These are phyloP conservation scores for Trichopus zeylanicus DNA, from an alignment of 116 monocot genomes.

Conservation along the genomic window DNA sequence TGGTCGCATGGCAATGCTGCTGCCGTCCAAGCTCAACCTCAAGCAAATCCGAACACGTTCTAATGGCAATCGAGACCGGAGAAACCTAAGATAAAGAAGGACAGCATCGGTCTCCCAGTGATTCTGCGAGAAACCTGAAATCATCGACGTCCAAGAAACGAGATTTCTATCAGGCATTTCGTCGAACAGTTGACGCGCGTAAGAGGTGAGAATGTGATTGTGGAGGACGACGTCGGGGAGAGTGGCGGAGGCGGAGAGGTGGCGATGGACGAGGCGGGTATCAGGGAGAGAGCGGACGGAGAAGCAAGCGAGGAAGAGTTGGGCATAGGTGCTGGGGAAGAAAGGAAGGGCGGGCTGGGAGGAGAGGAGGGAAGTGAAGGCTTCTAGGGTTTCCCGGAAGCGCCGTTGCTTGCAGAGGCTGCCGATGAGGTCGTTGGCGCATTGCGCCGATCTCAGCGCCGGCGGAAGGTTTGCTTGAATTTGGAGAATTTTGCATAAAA, in stretches of 20 bases:
- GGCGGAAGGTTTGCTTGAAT: no score
- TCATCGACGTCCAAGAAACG: slow-evolving; percentile 48
- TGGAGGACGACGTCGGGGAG: slow-evolving; percentile 24
- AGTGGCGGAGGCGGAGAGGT: slow-evolving; percentile 17
- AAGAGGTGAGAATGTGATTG: slow-evolving; percentile 50
- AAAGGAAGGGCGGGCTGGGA: slow-evolving; percentile 8
- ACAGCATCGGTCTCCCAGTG: slow-evolving; percentile 19
- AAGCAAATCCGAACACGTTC: slow-evolving; percentile 29
- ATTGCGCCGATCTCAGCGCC: slow-evolving; percentile 10
- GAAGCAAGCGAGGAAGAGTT: slow-evolving; percentile 43
- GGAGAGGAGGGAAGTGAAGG: slow-evolving; percentile 28
- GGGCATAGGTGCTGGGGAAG: slow-evolving; percentile 42
- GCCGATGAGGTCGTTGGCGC: slow-evolving; percentile 27
- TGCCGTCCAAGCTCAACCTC: slow-evolving; percentile 32
- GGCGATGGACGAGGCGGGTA: slow-evolving; percentile 34
- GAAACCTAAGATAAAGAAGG: slow-evolving; percentile 30
- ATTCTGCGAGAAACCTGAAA: slow-evolving; percentile 36
- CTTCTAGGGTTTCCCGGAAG: slow-evolving; percentile 31
- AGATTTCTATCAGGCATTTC: slow-evolving; percentile 36
- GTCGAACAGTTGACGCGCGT: slow-evolving; percentile 46
- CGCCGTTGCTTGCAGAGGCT: slow-evolving; percentile 45
- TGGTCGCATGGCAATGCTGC: slow-evolving; percentile 39
- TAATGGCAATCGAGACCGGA: slow-evolving; percentile 18
- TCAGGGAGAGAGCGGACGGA: slow-evolving; percentile 22
- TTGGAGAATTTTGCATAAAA: no score